Conservation (phyloP, 2,329 filamentous ascomycete species). For the Ramularia endophylla region DNA sequence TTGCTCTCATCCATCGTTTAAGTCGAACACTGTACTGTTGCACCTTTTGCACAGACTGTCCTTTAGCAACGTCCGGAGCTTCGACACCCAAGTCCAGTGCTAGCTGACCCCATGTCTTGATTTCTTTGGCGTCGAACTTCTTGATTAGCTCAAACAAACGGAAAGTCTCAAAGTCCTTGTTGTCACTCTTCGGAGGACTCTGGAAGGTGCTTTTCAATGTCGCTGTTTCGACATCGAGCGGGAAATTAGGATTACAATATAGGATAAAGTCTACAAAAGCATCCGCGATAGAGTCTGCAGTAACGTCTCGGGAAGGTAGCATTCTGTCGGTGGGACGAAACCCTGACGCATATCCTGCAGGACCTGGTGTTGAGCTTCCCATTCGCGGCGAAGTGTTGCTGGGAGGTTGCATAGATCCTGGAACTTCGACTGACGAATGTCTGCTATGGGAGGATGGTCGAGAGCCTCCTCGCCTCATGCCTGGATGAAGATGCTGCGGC, state of each 20-base stretch:
- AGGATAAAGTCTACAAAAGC: conserved; percentile 81
- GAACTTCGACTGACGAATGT: conserved; percentile 12
- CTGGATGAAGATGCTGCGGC: conserved; percentile 17
- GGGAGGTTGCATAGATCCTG: conserved; percentile 21
- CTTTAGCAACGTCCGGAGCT: conserved; percentile 71
- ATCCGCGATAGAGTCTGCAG: conserved; percentile 66
- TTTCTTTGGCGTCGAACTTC: conserved; percentile 71
- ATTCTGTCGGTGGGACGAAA: conserved; percentile 43
- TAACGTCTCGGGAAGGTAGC: conserved; percentile 64
- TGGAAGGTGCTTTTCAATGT: conserved; percentile 71
- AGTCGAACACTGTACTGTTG: conserved; percentile 90
- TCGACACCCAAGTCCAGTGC: conserved; percentile 85
- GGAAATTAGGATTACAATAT: conserved; percentile 81
- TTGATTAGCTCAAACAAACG: conserved; percentile 71
- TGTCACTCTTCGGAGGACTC: conserved; percentile 76
- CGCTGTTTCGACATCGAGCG: conserved; percentile 61
- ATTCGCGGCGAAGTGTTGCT: conserved; percentile 16
- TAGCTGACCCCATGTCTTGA: conserved; percentile 89
- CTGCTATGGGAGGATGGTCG: conserved; percentile 10
- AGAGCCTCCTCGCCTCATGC: not conserved
- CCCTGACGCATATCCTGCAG: not conserved
- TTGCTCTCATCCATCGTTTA: conserved; percentile 95
- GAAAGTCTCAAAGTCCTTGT: conserved; percentile 77
- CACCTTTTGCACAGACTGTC: conserved; percentile 78
- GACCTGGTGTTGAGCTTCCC: conserved; percentile 13